Percentiles rank a stretch among this genome's conserved stretches.
Conservation (phyloP, 2,329 filamentous ascomycete species). For the Trichophyton verrucosum region DNA sequence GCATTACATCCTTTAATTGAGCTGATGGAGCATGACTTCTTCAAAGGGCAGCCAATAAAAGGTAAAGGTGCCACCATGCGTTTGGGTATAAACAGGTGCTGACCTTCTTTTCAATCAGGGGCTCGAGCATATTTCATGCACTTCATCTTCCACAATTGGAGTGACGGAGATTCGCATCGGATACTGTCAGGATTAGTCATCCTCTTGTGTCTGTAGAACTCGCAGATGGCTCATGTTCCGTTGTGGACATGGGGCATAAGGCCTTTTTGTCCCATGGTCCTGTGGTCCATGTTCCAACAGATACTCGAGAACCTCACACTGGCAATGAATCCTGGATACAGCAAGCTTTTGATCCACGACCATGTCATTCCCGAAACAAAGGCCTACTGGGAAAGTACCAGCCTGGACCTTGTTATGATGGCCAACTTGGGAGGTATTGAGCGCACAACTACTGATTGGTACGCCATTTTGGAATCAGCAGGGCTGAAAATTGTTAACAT, state of each 20-base stretch:
- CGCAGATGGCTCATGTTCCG: no score
- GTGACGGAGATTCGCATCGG: neutral
- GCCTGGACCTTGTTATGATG: neutral
- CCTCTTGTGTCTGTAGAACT: no score
- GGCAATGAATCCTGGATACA: no score
- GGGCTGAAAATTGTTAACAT: neutral
- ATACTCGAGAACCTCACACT: no score
- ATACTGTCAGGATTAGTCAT: no score
- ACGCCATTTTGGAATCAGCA: neutral
- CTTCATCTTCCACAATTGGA: neutral
- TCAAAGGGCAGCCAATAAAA: neutral
- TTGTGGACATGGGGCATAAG: no score
- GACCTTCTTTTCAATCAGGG: neutral
- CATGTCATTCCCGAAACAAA: neutral
- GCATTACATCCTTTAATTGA: neutral
- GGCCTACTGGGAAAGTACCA: neutral
- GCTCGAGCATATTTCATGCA: neutral
- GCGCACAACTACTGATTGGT: neutral
- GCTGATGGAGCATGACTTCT: neutral
- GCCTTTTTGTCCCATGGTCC: no score
- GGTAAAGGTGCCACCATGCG: neutral
- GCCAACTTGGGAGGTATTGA: neutral
- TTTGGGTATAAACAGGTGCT: neutral
- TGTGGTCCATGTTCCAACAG: no score
- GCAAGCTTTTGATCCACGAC: no score